These are phyloP conservation scores for Pythium folliculosum DNA, from an alignment of 352 stramenopile genomes.

Conservation along the genomic window DNA sequence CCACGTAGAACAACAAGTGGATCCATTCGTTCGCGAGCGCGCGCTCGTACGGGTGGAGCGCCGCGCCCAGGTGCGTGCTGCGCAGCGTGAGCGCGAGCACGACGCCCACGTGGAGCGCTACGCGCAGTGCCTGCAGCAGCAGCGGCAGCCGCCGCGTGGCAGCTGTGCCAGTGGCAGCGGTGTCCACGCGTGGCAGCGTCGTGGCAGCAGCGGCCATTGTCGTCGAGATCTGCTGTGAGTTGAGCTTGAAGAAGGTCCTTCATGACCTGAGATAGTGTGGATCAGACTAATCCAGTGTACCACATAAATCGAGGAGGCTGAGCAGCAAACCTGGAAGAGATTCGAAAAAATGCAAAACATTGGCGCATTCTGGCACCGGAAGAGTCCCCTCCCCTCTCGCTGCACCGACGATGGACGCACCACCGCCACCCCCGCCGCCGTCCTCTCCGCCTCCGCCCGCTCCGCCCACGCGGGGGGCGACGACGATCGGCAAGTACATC, in stretches of 20 bases:
- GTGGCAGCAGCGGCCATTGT: too few relatives aligned
- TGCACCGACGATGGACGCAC: constrained; percentile 7
- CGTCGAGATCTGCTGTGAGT: too few relatives aligned
- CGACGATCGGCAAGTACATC: constrained; percentile 75
- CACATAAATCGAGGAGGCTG: neutral
- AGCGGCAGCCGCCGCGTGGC: neutral
- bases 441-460: neutral
- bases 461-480: constrained; percentile 8
- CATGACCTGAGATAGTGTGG: neutral
- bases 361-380: neutral
- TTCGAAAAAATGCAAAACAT: constrained; percentile 27
- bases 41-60: constrained; percentile 62
- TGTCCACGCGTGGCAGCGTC: neutral
- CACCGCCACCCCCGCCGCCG: neutral
- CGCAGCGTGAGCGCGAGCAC: constrained; percentile 48
- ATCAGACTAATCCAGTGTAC: neutral
- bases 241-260: neutral
- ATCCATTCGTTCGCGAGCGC: constrained; percentile 69
- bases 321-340: neutral
- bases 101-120: constrained; percentile 43
- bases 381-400: neutral
- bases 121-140: constrained; percentile 33
- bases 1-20: constrained; percentile 74
- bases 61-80: constrained; percentile 44
- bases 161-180: neutral